Evolutionary conservation across 768 basidiomycete genomes (phyloP).

Genomic region (Boletellus emodensis): DNA sequence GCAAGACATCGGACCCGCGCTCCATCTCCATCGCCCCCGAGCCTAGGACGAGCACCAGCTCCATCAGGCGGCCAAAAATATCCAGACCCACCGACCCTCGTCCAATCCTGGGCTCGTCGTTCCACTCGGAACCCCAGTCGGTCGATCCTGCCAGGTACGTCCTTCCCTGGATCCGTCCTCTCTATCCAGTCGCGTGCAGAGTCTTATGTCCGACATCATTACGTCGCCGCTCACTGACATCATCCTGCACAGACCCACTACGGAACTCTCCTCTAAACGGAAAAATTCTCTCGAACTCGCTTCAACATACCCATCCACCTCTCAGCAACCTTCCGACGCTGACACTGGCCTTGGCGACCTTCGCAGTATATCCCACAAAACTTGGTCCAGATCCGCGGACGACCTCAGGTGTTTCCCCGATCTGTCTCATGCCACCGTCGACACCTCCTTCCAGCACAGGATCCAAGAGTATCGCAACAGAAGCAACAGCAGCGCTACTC

Average conservation of each 20-base stretch:
- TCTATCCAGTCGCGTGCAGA: slow-evolving; percentile 4
- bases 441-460: slow-evolving; percentile 54
- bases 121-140: slow-evolving; percentile 46
- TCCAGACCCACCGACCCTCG: slow-evolving; percentile 81
- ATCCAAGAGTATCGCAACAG: slow-evolving; percentile 62
- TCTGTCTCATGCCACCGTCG: slow-evolving; percentile 34
- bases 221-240: slow-evolving; percentile 19
- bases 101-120: slow-evolving; percentile 49
- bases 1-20: slow-evolving; percentile 54
- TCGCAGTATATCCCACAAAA: slow-evolving; percentile 61
- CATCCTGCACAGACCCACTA: slow-evolving; percentile 49
- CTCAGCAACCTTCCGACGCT: slow-evolving; percentile 26
- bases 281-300: slow-evolving; percentile 44
- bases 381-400: slow-evolving; percentile 79
- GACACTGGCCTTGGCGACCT: slow-evolving; percentile 58
- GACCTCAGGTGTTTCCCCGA: slow-evolving; percentile 60
- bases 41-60: slow-evolving; percentile 47
- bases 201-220: neutral
- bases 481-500: slow-evolving; percentile 54
- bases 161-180: neutral
- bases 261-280: slow-evolving; percentile 52
- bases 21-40: slow-evolving; percentile 38
- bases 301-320: slow-evolving; percentile 30
- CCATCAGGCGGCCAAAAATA: slow-evolving; percentile 68
- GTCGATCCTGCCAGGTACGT: slow-evolving; percentile 53